These are phyloP conservation scores for Aspergillus tanneri DNA, from an alignment of 2,329 filamentous ascomycete species.

Conservation along the genomic window DNA sequence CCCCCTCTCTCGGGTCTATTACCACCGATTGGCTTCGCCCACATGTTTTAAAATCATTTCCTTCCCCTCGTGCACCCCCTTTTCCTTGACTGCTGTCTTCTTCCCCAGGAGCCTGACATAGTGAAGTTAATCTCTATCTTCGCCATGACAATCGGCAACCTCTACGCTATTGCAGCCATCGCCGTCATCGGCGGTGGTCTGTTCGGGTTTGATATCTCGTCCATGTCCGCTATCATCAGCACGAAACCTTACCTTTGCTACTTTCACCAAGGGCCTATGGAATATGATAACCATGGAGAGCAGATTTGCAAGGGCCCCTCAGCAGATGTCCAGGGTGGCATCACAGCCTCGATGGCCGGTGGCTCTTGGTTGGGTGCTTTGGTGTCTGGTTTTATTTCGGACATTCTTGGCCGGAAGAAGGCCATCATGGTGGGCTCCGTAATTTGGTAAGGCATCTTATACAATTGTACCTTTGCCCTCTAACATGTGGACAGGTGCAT, in stretches of 20 bases:
- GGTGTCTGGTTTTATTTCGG: slow-evolving; percentile 55
- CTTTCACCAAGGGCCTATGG: slow-evolving; percentile 57
- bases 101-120: background rate
- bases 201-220: slow-evolving; percentile 77
- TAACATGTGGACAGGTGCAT: slow-evolving; percentile 43
- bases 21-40: background rate
- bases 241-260: slow-evolving; percentile 69
- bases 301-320: slow-evolving; percentile 44
- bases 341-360: slow-evolving; percentile 71
- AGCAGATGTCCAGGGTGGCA: slow-evolving; percentile 62
- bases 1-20: slow-evolving; percentile 8
- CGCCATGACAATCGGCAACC: slow-evolving; percentile 52
- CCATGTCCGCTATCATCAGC: slow-evolving; percentile 68
- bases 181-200: slow-evolving; percentile 65
- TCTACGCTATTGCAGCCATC: slow-evolving; percentile 60
- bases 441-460: slow-evolving; percentile 45
- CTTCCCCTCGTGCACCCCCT: background rate
- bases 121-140: slow-evolving; percentile 8
- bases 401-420: slow-evolving; percentile 54
- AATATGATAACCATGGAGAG: slow-evolving; percentile 31
- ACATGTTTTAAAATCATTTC: slow-evolving; percentile 4
- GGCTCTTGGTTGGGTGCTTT: slow-evolving; percentile 67
- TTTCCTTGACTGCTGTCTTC: background rate
- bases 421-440: slow-evolving; percentile 54
- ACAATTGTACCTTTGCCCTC: background rate